A percentile compares a stretch with the other conserved stretches of the same genome.
These are phyloP conservation scores for Diplocarpon mali DNA, from an alignment of 2,329 filamentous ascomycete genomes.

Conservation along the genomic window DNA sequence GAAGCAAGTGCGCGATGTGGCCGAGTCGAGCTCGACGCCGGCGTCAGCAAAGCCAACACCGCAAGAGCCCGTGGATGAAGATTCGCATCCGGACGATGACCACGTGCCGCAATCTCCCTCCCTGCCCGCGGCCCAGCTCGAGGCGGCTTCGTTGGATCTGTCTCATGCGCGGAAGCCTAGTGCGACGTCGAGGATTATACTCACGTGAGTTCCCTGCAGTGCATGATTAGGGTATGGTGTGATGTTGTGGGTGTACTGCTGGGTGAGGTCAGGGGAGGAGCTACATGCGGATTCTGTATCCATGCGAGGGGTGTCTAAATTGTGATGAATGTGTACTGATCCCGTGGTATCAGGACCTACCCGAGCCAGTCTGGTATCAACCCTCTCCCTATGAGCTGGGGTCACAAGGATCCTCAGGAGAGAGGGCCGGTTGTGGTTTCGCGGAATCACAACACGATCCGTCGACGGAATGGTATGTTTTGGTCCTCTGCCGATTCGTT, in stretches of 20 bases:
- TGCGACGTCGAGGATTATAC: constrained; percentile 48
- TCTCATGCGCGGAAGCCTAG: constrained; percentile 26
- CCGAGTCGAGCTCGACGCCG: constrained; percentile 16
- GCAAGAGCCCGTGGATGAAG: not conserved
- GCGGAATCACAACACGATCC: constrained; percentile 61
- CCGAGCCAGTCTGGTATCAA: constrained; percentile 91
- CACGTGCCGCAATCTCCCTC: constrained; percentile 26
- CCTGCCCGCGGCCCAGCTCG: constrained; percentile 21
- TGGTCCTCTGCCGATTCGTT: constrained; percentile 21
- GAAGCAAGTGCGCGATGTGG: constrained; percentile 43
- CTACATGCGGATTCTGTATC: too few species aligned
- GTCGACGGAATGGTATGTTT: constrained; percentile 63
- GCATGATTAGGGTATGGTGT: not conserved
- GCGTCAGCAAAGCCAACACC: constrained; percentile 2
- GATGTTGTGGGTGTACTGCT: not conserved
- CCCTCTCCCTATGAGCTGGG: constrained; percentile 83
- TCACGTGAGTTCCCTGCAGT: constrained; percentile 35
- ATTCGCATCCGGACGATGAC: constrained; percentile 18
- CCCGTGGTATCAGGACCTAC: constrained; percentile 52
- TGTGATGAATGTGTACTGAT: constrained; percentile 4
- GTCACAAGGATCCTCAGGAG: constrained; percentile 58
- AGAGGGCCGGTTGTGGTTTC: constrained; percentile 87
- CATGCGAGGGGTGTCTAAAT: not conserved
- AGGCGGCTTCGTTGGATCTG: constrained; percentile 7
- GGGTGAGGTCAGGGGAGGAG: not conserved